Percentiles rank a stretch among this genome's conserved stretches.
Conservation (phyloP, 2,329 filamentous ascomycete genomes). For the Xylaria sp. region DNA sequence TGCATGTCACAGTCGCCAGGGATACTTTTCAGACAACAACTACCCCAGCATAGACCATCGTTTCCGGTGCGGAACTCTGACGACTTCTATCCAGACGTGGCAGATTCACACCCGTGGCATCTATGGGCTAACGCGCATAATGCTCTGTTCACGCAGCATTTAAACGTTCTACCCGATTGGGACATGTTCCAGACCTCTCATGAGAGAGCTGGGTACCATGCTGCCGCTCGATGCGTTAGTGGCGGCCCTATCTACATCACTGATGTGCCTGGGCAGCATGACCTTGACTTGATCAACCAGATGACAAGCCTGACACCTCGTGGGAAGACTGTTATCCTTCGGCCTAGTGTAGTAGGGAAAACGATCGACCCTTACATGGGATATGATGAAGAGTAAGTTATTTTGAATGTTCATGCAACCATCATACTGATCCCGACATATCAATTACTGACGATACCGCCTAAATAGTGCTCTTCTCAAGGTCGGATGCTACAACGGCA, state of each 20-base stretch:
- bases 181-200: constrained; percentile 64
- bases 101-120: constrained; percentile 85
- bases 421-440: neutral
- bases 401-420: neutral
- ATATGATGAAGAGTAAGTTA: constrained; percentile 58
- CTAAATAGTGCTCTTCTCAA: constrained; percentile 55
- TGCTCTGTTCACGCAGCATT: constrained; percentile 70
- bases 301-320: constrained; percentile 71
- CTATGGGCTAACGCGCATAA: constrained; percentile 94
- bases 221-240: constrained; percentile 80
- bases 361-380: constrained; percentile 67
- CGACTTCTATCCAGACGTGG: constrained; percentile 83
- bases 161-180: constrained; percentile 83
- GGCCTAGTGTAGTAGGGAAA: constrained; percentile 70
- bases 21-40: constrained; percentile 76
- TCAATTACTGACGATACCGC: neutral
- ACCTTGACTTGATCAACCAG: constrained; percentile 67
- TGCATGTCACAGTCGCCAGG: constrained; percentile 94
- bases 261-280: constrained; percentile 77
- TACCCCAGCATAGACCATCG: constrained; percentile 68
- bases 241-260: constrained; percentile 95
- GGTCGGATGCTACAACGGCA: constrained; percentile 70
- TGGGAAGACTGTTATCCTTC: constrained; percentile 72
- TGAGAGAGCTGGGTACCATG: constrained; percentile 75
- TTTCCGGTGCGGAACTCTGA: constrained; percentile 80